These are phyloP conservation scores for Saksenaea oblongispora DNA, from an alignment of 371 early-diverging fungal species.

Conservation along the genomic window DNA sequence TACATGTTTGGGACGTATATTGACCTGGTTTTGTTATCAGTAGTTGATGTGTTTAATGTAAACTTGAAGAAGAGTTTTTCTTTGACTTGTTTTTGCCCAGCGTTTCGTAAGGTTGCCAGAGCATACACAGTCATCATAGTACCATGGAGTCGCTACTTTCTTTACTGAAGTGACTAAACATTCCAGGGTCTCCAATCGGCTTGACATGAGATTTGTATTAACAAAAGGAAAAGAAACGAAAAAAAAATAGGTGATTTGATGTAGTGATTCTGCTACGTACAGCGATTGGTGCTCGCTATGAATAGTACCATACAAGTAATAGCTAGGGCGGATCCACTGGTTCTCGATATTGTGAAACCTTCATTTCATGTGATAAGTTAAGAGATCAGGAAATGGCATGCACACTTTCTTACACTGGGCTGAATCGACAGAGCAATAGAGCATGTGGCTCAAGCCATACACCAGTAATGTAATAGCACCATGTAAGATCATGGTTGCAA, in stretches of 20 bases:
- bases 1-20: slow-evolving; percentile 2
- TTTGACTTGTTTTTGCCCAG: slow-evolving; percentile 35
- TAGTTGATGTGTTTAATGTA: slow-evolving; percentile 17
- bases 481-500: background rate
- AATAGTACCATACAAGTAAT: background rate
- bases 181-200: slow-evolving; percentile 51
- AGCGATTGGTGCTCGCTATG: background rate
- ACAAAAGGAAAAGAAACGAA: slow-evolving; percentile 7
- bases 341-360: background rate
- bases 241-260: background rate
- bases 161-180: slow-evolving; percentile 11
- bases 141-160: slow-evolving; percentile 31
- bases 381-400: background rate
- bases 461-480: background rate
- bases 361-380: background rate
- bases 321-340: background rate
- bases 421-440: background rate
- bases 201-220: slow-evolving; percentile 30
- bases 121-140: slow-evolving; percentile 47
- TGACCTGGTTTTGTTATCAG: slow-evolving; percentile 12
- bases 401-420: background rate
- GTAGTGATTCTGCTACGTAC: background rate
- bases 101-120: slow-evolving; percentile 26
- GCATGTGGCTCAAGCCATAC: background rate
- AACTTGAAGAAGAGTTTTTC: slow-evolving; percentile 40